These are phyloP conservation scores for Pyrenophora teres DNA, from an alignment of 2,329 filamentous ascomycete species.

Conservation along the genomic window DNA sequence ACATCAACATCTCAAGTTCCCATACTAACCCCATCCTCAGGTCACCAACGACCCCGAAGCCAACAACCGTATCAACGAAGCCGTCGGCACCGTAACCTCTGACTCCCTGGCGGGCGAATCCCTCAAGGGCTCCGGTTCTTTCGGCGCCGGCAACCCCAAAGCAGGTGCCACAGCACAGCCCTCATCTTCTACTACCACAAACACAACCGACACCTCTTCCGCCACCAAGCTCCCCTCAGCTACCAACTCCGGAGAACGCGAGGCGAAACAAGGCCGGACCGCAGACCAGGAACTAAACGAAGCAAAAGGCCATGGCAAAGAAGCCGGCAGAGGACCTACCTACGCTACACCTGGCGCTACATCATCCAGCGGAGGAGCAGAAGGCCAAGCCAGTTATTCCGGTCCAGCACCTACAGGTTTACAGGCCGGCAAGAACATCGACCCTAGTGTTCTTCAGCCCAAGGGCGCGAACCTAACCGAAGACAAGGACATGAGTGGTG, in stretches of 20 bases:
- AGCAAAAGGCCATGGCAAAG: conserved; percentile 44
- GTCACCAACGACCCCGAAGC: conserved; percentile 56
- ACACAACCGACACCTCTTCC: conserved; percentile 60
- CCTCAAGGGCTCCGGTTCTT: conserved; percentile 61
- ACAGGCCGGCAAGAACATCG: conserved; percentile 40
- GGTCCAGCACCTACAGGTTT: conserved; percentile 46
- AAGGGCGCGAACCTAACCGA: conserved; percentile 59
- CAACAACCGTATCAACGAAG: conserved; percentile 60
- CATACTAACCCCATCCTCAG: conserved; percentile 27
- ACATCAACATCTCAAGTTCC: background rate
- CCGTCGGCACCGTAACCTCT: conserved; percentile 64
- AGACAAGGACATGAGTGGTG: conserved; percentile 37
- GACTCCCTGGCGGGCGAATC: conserved; percentile 82
- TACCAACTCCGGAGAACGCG: conserved; percentile 52
- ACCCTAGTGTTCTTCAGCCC: conserved; percentile 48
- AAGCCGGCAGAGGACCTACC: conserved; percentile 43
- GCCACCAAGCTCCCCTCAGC: conserved; percentile 58
- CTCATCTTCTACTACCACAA: conserved; percentile 59
- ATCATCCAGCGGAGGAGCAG: conserved; percentile 31
- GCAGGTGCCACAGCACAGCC: conserved; percentile 56
- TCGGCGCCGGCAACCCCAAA: conserved; percentile 63
- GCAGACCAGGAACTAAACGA: conserved; percentile 50
- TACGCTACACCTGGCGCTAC: conserved; percentile 39
- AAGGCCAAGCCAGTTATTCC: conserved; percentile 16
- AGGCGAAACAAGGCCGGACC: conserved; percentile 47